Conservation (phyloP, 768 basidiomycete species). For the Hericium alpestre region DNA sequence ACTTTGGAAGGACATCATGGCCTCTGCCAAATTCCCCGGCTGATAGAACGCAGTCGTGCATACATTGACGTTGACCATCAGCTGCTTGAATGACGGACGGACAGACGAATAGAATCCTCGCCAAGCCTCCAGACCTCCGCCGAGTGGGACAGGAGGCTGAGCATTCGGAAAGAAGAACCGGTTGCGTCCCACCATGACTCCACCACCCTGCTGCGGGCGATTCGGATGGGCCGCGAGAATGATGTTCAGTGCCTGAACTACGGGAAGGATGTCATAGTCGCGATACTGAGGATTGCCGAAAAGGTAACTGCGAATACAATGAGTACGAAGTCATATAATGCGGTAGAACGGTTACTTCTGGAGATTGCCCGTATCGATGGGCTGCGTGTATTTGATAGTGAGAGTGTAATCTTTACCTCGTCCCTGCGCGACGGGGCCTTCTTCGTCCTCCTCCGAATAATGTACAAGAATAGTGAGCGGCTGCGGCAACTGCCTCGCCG, state of each 20-base stretch:
- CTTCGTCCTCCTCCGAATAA: conserved; percentile 38
- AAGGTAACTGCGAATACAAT: conserved; percentile 28
- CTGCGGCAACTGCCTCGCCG: conserved; percentile 29
- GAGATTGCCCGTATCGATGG: conserved; percentile 34
- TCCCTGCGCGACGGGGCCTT: conserved; percentile 16
- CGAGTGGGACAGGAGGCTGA: conserved; percentile 21
- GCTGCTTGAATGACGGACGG: conserved; percentile 29
- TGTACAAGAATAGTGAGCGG: conserved; percentile 29
- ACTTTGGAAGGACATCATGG: conserved; percentile 31
- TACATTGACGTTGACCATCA: conserved; percentile 46
- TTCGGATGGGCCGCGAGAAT: conserved; percentile 35
- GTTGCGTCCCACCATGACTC: conserved; percentile 42
- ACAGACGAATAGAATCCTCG: conserved; percentile 38
- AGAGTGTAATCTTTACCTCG: conserved; percentile 33
- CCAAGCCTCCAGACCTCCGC: conserved; percentile 49
- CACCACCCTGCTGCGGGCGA: conserved; percentile 26
- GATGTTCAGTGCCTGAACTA: conserved; percentile 41
- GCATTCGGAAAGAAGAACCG: conserved; percentile 39
- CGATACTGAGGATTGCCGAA: conserved; percentile 32
- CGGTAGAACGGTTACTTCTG: conserved; percentile 21
- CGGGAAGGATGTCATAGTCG: conserved; percentile 34
- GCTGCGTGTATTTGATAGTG: conserved; percentile 31
- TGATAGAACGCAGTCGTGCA: conserved; percentile 40
- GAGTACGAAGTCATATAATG: neutral
- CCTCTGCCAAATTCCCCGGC: conserved; percentile 31